phyloP scores from a whole-genome alignment of 352 stramenopile species.

The Phytophthora tubulina region DNA sequence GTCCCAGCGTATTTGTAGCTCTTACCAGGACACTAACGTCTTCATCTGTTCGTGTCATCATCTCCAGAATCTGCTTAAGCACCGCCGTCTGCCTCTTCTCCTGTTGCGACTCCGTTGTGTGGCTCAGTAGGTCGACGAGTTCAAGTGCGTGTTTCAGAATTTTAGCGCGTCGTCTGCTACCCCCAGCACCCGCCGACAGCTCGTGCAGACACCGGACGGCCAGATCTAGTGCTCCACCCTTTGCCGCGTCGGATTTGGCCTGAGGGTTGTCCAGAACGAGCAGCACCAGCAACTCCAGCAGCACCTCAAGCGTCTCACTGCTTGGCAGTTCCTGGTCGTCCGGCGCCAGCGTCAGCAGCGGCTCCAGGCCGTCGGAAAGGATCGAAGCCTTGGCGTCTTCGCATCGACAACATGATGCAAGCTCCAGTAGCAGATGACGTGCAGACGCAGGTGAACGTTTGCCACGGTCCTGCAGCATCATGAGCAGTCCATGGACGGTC shows the following conservation, averaged over 20 bases:
- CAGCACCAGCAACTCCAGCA: slow-evolving; percentile 56
- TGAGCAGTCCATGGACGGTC: slow-evolving; percentile 54
- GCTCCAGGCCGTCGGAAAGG: slow-evolving; percentile 41
- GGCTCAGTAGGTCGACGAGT: slow-evolving; percentile 45
- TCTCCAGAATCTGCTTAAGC: slow-evolving; percentile 36
- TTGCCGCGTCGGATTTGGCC: slow-evolving; percentile 21
- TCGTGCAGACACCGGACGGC: slow-evolving; percentile 34
- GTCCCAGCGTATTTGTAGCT: slow-evolving; percentile 48
- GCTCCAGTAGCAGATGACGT: slow-evolving; percentile 42
- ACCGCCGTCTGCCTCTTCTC: slow-evolving; percentile 35
- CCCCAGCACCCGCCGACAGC: slow-evolving; percentile 20
- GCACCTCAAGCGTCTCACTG: slow-evolving; percentile 39
- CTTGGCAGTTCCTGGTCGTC: slow-evolving; percentile 20
- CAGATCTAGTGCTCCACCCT: slow-evolving; percentile 44
- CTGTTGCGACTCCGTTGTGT: slow-evolving; percentile 24
- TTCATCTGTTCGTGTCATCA: slow-evolving; percentile 44
- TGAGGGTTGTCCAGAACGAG: slow-evolving; percentile 42
- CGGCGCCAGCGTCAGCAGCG: slow-evolving; percentile 37
- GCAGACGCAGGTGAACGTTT: slow-evolving; percentile 27
- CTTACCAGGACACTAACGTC: slow-evolving; percentile 49
- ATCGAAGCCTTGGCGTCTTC: slow-evolving; percentile 49
- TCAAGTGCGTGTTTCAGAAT: slow-evolving; percentile 57
- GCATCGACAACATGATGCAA: slow-evolving; percentile 50
- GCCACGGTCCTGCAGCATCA: slow-evolving; percentile 46
- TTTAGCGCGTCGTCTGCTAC: slow-evolving; percentile 46